phyloP scores from a whole-genome alignment of 2,329 filamentous ascomycete species.

The Pleochaeta shiraiana region DNA sequence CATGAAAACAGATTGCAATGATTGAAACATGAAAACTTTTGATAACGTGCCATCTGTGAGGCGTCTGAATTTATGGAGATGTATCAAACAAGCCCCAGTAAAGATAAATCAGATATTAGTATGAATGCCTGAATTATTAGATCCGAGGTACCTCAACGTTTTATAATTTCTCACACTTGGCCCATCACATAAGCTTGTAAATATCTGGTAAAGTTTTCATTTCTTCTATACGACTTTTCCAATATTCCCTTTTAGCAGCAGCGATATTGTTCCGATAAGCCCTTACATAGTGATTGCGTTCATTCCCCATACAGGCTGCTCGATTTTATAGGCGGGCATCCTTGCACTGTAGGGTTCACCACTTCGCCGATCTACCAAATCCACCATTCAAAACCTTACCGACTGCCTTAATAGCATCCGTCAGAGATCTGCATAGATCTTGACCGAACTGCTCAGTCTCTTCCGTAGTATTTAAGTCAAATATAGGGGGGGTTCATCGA shows the following conservation, averaged over 20 bases:
- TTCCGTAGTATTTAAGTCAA: background rate
- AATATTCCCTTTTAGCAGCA: background rate
- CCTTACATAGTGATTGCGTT: background rate
- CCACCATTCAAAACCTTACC: background rate
- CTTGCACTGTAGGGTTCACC: background rate
- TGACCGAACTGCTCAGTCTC: background rate
- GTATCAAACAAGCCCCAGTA: too few species aligned
- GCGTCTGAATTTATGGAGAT: too few species aligned
- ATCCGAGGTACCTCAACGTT: too few species aligned
- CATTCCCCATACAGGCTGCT: background rate
- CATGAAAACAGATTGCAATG: too few species aligned
- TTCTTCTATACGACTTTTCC: background rate
- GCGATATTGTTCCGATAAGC: background rate
- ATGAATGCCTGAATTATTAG: too few species aligned
- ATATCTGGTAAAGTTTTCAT: background rate
- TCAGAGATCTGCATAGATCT: background rate
- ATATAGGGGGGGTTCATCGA: background rate
- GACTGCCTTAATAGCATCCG: background rate
- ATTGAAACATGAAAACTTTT: too few species aligned
- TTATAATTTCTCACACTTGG: too few species aligned
- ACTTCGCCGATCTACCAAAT: background rate
- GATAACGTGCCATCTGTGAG: too few species aligned
- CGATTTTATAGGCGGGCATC: background rate
- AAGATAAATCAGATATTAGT: too few species aligned
- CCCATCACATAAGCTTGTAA: background rate